These are phyloP conservation scores for Aspergillus biplanus DNA, from an alignment of 495 filamentous ascomycete genomes.

Conservation along the genomic window DNA sequence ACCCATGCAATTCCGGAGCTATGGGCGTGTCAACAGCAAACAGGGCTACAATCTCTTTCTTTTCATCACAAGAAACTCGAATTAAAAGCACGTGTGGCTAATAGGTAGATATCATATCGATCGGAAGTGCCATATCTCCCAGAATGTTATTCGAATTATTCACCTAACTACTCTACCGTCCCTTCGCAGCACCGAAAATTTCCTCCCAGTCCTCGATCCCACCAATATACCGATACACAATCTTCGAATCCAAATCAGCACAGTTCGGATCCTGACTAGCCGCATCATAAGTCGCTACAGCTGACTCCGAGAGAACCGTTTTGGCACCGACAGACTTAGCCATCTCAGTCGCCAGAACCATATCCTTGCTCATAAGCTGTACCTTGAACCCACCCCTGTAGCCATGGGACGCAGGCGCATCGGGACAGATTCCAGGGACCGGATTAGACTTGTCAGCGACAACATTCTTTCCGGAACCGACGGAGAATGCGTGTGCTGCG, in stretches of 20 bases:
- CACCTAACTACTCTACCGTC: too few relatives aligned
- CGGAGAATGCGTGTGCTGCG: slow-evolving; percentile 50
- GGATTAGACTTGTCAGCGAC: slow-evolving; percentile 55
- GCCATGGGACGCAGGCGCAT: slow-evolving; percentile 49
- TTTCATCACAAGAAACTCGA: too few relatives aligned
- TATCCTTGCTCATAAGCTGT: slow-evolving; percentile 58
- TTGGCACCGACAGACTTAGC: slow-evolving; percentile 47
- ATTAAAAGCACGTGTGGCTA: too few relatives aligned
- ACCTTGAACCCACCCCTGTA: slow-evolving; percentile 57
- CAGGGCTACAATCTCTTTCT: too few relatives aligned
- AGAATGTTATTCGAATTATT: too few relatives aligned
- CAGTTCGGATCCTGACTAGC: slow-evolving; percentile 49
- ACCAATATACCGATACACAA: slow-evolving; percentile 56
- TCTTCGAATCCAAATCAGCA: slow-evolving; percentile 53
- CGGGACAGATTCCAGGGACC: slow-evolving; percentile 52
- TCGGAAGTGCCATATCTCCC: too few relatives aligned
- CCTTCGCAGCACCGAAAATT: not conserved
- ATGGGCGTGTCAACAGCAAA: too few relatives aligned
- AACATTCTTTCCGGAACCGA: slow-evolving; percentile 54
- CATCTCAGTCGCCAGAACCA: slow-evolving; percentile 52
- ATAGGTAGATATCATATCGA: too few relatives aligned
- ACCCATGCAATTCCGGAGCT: too few relatives aligned
- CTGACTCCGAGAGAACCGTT: slow-evolving; percentile 43
- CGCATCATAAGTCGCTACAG: slow-evolving; percentile 50
- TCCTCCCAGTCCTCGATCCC: slow-evolving; percentile 50